A percentile compares a stretch with the other conserved stretches of the same genome.
Conservation (phyloP, 129 eudicot species). For the Tagetes patula region DNA sequence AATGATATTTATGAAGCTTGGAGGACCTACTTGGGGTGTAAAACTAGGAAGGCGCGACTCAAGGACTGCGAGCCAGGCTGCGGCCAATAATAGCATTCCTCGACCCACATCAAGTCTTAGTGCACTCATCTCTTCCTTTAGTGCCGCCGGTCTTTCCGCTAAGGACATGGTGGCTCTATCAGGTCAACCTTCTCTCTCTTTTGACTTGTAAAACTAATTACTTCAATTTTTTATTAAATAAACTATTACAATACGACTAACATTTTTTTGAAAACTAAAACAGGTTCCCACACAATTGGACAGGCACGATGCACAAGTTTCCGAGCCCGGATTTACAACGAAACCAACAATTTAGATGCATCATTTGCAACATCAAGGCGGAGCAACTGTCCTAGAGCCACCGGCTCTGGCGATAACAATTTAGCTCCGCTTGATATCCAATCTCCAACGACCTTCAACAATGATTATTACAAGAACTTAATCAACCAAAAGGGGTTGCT, state of each 20-base stretch:
- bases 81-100: slow-evolving; percentile 83
- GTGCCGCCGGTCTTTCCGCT: slow-evolving; percentile 66
- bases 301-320: slow-evolving; percentile 86
- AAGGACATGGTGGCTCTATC: slow-evolving; percentile 78
- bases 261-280: neutral
- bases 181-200: slow-evolving; percentile 37
- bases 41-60: slow-evolving; percentile 87
- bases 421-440: slow-evolving; percentile 77
- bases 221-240: no score
- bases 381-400: slow-evolving; percentile 56
- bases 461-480: slow-evolving; percentile 65
- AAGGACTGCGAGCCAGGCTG: slow-evolving; percentile 69
- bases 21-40: slow-evolving; percentile 86
- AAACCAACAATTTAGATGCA: slow-evolving; percentile 63
- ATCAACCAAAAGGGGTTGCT: slow-evolving; percentile 63
- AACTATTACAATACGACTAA: no score
- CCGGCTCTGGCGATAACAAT: slow-evolving; percentile 72
- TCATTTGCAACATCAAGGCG: slow-evolving; percentile 50
- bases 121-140: slow-evolving; percentile 56
- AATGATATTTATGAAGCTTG: slow-evolving; percentile 49
- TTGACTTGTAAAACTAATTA: neutral
- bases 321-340: slow-evolving; percentile 78
- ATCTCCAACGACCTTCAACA: slow-evolving; percentile 68
- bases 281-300: slow-evolving; percentile 90
- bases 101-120: slow-evolving; percentile 67